A percentile compares a stretch with the other conserved stretches of the same genome.
phyloP scores from a whole-genome alignment of 2,329 filamentous ascomycete genomes.

The Cercospora berteroae region DNA sequence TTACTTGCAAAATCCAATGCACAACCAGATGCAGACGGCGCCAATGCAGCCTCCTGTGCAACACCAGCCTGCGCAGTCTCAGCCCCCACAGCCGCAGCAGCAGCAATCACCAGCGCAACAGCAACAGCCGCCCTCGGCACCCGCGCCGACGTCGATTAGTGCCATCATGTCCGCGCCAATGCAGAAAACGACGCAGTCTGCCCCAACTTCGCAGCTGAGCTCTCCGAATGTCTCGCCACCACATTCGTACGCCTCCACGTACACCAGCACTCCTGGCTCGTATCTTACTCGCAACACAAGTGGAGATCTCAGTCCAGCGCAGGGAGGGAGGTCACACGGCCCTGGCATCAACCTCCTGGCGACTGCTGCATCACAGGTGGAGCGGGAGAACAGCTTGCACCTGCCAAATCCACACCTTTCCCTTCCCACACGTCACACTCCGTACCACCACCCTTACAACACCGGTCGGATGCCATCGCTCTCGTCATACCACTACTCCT shows the following conservation, averaged over 20 bases:
- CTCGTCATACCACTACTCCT: conserved; percentile 67
- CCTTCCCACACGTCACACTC: conserved; percentile 33
- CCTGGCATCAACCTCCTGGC: conserved; percentile 68
- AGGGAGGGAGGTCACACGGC: conserved; percentile 40
- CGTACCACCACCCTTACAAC: conserved; percentile 51
- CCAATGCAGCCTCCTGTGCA: conserved; percentile 15
- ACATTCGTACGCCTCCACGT: conserved; percentile 68
- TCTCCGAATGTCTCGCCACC: conserved; percentile 97
- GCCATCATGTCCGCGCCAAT: conserved; percentile 11
- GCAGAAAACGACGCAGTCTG: conserved; percentile 79
- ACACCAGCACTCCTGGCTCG: conserved; percentile 58
- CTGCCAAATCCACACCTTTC: conserved; percentile 43
- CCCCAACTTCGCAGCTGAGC: conserved; percentile 77
- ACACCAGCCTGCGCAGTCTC: conserved; percentile 13
- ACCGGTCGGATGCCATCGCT: conserved; percentile 70
- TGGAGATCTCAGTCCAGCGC: conserved; percentile 49
- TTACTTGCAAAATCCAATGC: conserved; percentile 5
- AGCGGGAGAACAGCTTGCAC: conserved; percentile 56
- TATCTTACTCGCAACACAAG: conserved; percentile 57
- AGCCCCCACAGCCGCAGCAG: conserved; percentile 16
- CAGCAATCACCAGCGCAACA: conserved; percentile 19
- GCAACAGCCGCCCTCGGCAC: conserved; percentile 14
- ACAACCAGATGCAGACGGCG: conserved; percentile 7
- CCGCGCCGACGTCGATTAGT: conserved; percentile 12
- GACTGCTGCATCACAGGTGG: conserved; percentile 65